Evolutionary conservation across 23 red algal species (phyloP), one percentile per base, ranked within the genome.

Genomic region (Gracilaria gracilis): DNA sequence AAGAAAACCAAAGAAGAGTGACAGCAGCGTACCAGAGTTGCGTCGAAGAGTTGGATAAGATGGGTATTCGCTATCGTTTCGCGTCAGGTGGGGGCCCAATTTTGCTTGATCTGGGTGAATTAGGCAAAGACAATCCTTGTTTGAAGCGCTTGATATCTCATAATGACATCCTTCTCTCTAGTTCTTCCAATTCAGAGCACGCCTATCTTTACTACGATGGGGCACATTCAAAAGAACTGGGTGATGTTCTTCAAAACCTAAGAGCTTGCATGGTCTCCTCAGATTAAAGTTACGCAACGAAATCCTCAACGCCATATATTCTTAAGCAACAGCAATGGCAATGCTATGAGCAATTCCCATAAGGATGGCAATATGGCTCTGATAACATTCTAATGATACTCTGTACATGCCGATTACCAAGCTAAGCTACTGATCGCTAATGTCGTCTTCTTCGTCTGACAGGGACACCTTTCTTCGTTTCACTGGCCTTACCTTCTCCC

Each of bases 121-220:
- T 51, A 36, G 40, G 48, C 51, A 53, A 20, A 9, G 57, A 31
- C 20, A 39, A 35, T 28, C 39, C 50, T 11, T 48, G 64, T 11
- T 51, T 91, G 25, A 65, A 42, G 23, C 33, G 64, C 3, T 34
- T 61, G n/a, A 38, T 91, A 64, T 42, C 37, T 17, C 20, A 91
- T 24, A n/a, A 28, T 29, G 79, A 91, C 31, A 58, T 91, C 3
- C 49, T 91, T 38, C 53, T 79, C 57, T 67, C 75, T 6, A 33
- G 31, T 21, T 27, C 42, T 44, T 47, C 55, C 12, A 34, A 81
- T 35, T 32, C 17, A 40, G 39, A 61, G 42, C 64, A 55, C 28
- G 59, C 82, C 31, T 76, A 55, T 50, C 27, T 80, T 64, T 82
- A 76, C 75, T 91, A 81, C 39, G 87, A 57, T 44, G 49, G 75